A percentile compares a stretch with the other conserved stretches of the same genome.
Conservation (phyloP, 495 filamentous ascomycete species). For the Opeltia flavorubescens region DNA sequence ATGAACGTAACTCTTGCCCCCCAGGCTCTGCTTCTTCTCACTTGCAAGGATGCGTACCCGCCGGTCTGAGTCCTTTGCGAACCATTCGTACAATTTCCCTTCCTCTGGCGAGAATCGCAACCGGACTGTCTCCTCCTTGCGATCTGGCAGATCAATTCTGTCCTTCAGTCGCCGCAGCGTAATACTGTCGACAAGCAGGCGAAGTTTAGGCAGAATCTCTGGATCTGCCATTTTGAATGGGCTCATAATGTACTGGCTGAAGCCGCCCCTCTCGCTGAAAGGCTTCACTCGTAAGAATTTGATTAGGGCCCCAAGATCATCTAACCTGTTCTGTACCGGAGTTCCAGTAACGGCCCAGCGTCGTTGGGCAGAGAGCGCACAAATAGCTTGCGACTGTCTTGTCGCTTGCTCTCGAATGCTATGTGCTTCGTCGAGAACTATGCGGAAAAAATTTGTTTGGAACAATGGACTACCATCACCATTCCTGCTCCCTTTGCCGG, state of each 20-base stretch:
- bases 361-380: conserved; percentile 63
- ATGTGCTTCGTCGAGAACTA: conserved; percentile 93
- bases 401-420: conserved; percentile 77
- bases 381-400: conserved; percentile 67
- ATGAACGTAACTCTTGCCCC: conserved; percentile 73
- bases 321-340: conserved; percentile 80
- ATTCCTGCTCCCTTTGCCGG: conserved; percentile 41
- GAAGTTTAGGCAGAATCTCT: conserved; percentile 68
- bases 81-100: conserved; percentile 41
- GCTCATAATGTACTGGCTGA: conserved; percentile 60
- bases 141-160: conserved; percentile 64
- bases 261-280: conserved; percentile 65
- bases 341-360: conserved; percentile 92
- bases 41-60: conserved; percentile 42
- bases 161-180: conserved; percentile 89
- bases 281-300: conserved; percentile 78
- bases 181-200: conserved; percentile 83
- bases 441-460: conserved; percentile 79
- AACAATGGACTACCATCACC: conserved; percentile 46
- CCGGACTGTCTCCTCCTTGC: conserved; percentile 53
- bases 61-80: conserved; percentile 46
- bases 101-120: conserved; percentile 45
- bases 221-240: conserved; percentile 70
- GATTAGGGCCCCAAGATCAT: conserved; percentile 80
- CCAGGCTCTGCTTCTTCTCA: conserved; percentile 44